phyloP scores from a whole-genome alignment of 208 protist genomes.

The Wallacemonas sp. region DNA sequence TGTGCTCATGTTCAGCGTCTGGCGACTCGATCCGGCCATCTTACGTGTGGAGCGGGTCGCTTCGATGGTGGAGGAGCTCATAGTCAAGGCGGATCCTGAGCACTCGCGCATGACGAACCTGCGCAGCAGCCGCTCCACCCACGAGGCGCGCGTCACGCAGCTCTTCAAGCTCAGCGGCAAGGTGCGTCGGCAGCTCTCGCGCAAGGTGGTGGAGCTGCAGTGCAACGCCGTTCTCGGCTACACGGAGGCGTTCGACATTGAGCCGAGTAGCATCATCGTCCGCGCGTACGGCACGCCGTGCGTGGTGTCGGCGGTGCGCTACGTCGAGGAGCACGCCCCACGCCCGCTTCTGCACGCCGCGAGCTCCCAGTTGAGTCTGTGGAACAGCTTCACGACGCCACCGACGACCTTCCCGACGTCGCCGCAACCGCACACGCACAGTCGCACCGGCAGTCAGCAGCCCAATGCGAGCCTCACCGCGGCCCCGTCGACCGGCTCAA shows the following conservation, averaged over 20 bases:
- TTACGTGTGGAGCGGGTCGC: slow-evolving; percentile 81
- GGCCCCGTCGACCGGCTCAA: too few relatives aligned
- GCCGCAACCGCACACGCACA: background rate
- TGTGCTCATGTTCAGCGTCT: slow-evolving; percentile 84
- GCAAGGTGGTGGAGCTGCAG: slow-evolving; percentile 87
- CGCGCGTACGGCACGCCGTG: slow-evolving; percentile 91
- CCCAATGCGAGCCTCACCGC: too few relatives aligned
- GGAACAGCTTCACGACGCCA: slow-evolving; percentile 7
- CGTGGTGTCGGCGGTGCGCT: slow-evolving; percentile 72
- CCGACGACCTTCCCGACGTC: background rate
- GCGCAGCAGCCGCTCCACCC: slow-evolving; percentile 73
- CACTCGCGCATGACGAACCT: slow-evolving; percentile 88
- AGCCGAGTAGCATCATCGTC: slow-evolving; percentile 88
- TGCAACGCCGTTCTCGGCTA: slow-evolving; percentile 93
- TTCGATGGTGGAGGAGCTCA: slow-evolving; percentile 91
- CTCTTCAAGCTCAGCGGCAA: slow-evolving; percentile 91
- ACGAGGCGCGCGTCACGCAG: slow-evolving; percentile 83
- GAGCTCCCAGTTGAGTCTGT: slow-evolving; percentile 13
- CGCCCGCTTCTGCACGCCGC: slow-evolving; percentile 1
- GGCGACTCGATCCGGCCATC: slow-evolving; percentile 81
- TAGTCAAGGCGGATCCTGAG: slow-evolving; percentile 90
- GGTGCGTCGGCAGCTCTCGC: slow-evolving; percentile 86
- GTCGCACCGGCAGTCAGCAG: background rate
- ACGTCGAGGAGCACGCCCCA: slow-evolving; percentile 43
- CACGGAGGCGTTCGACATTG: slow-evolving; percentile 89